Conservation (phyloP, 2,329 filamentous ascomycete genomes). For the Juglanconis oblonga region DNA sequence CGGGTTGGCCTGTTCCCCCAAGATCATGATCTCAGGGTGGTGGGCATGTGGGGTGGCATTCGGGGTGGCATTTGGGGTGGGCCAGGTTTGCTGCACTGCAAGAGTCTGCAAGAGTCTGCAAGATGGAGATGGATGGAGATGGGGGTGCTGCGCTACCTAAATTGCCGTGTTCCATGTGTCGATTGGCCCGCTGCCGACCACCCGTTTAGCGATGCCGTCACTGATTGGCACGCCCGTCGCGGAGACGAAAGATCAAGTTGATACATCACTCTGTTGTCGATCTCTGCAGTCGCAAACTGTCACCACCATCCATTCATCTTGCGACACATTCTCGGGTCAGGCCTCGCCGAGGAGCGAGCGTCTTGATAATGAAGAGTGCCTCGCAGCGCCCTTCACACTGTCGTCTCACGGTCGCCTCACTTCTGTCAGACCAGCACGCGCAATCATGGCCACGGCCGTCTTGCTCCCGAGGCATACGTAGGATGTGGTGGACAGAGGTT, state of each 20-base stretch:
- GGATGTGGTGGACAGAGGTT: background rate
- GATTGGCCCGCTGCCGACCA: conserved; percentile 1
- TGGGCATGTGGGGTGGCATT: background rate
- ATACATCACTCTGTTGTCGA: background rate
- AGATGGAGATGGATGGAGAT: conserved; percentile 6
- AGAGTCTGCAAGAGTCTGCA: conserved; percentile 5
- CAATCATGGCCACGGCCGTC: background rate
- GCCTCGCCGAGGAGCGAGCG: background rate
- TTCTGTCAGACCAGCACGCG: background rate
- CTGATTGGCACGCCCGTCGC: background rate
- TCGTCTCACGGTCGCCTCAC: too few species aligned
- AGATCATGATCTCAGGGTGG: background rate
- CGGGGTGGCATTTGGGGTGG: background rate
- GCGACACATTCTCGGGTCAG: background rate
- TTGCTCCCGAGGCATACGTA: background rate
- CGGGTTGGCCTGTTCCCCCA: background rate
- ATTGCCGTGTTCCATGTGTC: background rate
- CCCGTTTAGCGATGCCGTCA: conserved; percentile 4
- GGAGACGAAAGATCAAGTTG: background rate
- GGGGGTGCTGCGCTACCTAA: background rate
- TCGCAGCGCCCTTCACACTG: too few species aligned
- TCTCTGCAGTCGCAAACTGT: background rate
- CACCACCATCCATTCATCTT: background rate
- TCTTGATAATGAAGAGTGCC: background rate
- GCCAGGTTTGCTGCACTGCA: conserved; percentile 5